These are phyloP conservation scores for Ustilago hordei DNA, from an alignment of 1,284 basidiomycete species.

Conservation along the genomic window DNA sequence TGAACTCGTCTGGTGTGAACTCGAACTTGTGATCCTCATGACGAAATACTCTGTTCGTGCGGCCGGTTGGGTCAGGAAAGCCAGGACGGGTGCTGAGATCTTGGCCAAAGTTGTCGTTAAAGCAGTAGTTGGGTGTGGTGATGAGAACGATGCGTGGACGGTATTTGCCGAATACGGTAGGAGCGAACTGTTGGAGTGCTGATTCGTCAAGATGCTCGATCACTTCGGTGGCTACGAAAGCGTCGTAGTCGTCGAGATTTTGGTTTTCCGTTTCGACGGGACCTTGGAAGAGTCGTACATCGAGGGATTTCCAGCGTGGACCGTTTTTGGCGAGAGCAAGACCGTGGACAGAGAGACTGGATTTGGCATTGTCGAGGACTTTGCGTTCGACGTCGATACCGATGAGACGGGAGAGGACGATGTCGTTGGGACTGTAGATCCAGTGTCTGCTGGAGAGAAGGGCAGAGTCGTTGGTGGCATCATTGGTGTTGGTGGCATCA, in stretches of 20 bases:
- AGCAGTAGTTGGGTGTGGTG: conserved; percentile 89
- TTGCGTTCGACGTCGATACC: conserved; percentile 56
- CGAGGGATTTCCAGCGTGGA: conserved; percentile 53
- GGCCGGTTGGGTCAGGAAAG: conserved; percentile 80
- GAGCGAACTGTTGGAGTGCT: conserved; percentile 81
- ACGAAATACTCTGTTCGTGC: conserved; percentile 75
- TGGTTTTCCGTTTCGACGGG: conserved; percentile 81
- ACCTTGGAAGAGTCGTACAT: conserved; percentile 73
- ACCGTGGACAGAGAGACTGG: conserved; percentile 47
- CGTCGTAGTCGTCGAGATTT: conserved; percentile 80
- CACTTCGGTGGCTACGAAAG: conserved; percentile 88
- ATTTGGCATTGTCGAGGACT: conserved; percentile 50
- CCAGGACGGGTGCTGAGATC: conserved; percentile 69
- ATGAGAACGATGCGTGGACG: conserved; percentile 82
- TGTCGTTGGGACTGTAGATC: conserved; percentile 51
- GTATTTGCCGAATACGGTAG: conserved; percentile 84
- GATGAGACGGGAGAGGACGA: conserved; percentile 41
- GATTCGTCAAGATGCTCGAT: conserved; percentile 86
- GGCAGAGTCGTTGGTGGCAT: conserved; percentile 11
- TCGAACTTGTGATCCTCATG: conserved; percentile 93
- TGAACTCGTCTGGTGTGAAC: conserved; percentile 86
- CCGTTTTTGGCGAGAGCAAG: conserved; percentile 44
- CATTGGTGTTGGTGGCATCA: conserved; percentile 9
- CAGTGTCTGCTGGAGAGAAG: conserved; percentile 46
- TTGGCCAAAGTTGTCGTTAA: conserved; percentile 81